Conservation (phyloP, 1,139 yeast species). For the Taphrina betulina region DNA sequence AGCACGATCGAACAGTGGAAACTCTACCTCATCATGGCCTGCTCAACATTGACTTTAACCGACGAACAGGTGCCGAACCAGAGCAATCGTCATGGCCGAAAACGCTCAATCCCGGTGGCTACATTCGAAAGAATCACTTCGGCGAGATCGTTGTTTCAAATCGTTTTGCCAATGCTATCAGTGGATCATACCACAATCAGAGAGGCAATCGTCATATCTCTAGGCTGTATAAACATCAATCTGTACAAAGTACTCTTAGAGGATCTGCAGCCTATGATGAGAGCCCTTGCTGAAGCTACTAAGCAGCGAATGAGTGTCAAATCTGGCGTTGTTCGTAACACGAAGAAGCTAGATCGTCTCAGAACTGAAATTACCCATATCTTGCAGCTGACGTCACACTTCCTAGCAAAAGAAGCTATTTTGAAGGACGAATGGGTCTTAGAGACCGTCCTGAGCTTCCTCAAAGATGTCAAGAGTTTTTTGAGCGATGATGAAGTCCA, state of each 20-base stretch:
- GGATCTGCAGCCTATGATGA: conserved; percentile 63
- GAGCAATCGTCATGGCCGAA: conserved; percentile 61
- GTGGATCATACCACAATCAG: conserved; percentile 70
- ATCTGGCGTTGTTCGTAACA: conserved; percentile 37
- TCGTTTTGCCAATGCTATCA: conserved; percentile 78
- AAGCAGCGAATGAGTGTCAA: conserved; percentile 38
- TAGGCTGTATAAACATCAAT: conserved; percentile 86
- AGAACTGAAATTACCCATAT: conserved; percentile 79
- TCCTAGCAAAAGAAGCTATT: conserved; percentile 54
- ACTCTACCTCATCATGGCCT: conserved; percentile 82
- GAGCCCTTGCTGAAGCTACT: conserved; percentile 53
- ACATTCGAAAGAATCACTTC: conserved; percentile 67
- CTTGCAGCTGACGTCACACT: conserved; percentile 67
- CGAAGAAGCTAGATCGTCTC: conserved; percentile 52
- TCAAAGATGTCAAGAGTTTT: conserved; percentile 65
- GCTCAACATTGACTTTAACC: conserved; percentile 86
- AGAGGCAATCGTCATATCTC: conserved; percentile 82
- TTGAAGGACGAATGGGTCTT: conserved; percentile 70
- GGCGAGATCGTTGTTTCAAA: conserved; percentile 81
- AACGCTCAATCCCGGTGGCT: conserved; percentile 52
- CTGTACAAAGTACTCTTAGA: conserved; percentile 81
- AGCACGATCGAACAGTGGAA: conserved; percentile 83
- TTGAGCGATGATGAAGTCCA: conserved; percentile 62
- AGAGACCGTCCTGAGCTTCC: conserved; percentile 60
- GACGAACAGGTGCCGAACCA: conserved; percentile 60